These are phyloP conservation scores for Russula earlei DNA, from an alignment of 768 basidiomycete species.

Conservation along the genomic window DNA sequence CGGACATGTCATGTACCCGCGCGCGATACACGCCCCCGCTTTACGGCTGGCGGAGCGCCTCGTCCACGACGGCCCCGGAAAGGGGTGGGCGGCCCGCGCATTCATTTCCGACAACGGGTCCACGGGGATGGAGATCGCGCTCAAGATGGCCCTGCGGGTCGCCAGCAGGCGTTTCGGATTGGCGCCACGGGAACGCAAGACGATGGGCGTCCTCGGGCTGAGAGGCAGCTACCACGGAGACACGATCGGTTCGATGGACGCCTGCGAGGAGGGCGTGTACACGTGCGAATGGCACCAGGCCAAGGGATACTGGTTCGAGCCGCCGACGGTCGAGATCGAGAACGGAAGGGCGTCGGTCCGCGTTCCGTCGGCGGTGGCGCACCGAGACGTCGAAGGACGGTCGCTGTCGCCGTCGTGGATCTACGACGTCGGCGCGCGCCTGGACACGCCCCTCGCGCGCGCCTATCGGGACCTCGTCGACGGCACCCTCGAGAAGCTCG, in stretches of 20 bases:
- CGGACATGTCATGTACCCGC: constrained; percentile 95
- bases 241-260: constrained; percentile 96
- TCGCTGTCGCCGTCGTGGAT: constrained; percentile 47
- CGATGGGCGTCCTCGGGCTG: constrained; percentile 73
- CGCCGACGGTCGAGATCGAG: constrained; percentile 66
- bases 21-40: constrained; percentile 79
- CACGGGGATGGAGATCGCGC: constrained; percentile 93
- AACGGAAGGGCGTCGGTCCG: constrained; percentile 46
- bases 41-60: constrained; percentile 75
- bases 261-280: constrained; percentile 83
- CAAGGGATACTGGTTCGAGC: constrained; percentile 89
- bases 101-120: constrained; percentile 95
- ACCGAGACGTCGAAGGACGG: constrained; percentile 27
- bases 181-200: constrained; percentile 32
- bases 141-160: constrained; percentile 91
- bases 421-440: constrained; percentile 61
- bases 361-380: constrained; percentile 40
- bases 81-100: constrained; percentile 82
- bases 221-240: constrained; percentile 96
- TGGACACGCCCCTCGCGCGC: constrained; percentile 50
- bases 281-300: constrained; percentile 95
- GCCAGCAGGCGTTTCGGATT: constrained; percentile 37
- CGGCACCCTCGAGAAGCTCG: constrained; percentile 38
- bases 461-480: constrained; percentile 55
- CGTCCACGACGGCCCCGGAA: constrained; percentile 65